phyloP scores from a whole-genome alignment of 2,329 filamentous ascomycete genomes.

The Trichoderma endophyticum region DNA sequence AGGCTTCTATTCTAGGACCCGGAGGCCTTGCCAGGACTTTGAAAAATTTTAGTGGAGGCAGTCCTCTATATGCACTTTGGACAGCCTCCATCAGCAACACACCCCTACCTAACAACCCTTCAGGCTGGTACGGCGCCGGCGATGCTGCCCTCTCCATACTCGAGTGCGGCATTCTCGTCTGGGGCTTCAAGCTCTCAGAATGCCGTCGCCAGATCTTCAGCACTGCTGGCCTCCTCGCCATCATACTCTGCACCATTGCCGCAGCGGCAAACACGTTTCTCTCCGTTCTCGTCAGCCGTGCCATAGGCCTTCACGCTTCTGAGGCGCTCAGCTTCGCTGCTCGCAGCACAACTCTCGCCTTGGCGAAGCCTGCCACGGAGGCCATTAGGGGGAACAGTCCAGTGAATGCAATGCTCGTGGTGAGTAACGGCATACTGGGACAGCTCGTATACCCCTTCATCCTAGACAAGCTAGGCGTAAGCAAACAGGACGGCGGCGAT shows the following conservation, averaged over 20 bases:
- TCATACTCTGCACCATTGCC: slow-evolving; percentile 35
- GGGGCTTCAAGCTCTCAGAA: slow-evolving; percentile 54
- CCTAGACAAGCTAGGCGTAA: slow-evolving; percentile 31
- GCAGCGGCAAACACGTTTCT: slow-evolving; percentile 43
- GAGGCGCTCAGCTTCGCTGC: slow-evolving; percentile 47
- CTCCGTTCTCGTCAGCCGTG: slow-evolving; percentile 37
- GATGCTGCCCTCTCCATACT: slow-evolving; percentile 48
- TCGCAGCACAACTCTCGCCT: slow-evolving; percentile 48
- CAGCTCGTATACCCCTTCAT: slow-evolving; percentile 39
- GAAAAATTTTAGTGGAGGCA: slow-evolving; percentile 33
- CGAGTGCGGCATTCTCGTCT: slow-evolving; percentile 49
- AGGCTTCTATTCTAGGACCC: slow-evolving; percentile 31
- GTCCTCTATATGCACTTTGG: slow-evolving; percentile 37
- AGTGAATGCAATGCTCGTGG: slow-evolving; percentile 50
- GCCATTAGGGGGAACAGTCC: slow-evolving; percentile 44
- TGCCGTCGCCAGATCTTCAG: slow-evolving; percentile 47
- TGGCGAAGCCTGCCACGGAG: slow-evolving; percentile 46
- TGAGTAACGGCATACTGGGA: slow-evolving; percentile 48
- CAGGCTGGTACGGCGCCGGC: slow-evolving; percentile 43
- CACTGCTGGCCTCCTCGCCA: slow-evolving; percentile 38
- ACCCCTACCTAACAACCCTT: slow-evolving; percentile 20
- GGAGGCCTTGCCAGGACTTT: slow-evolving; percentile 32
- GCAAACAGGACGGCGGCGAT: not conserved
- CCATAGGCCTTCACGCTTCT: slow-evolving; percentile 35
- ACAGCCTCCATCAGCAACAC: slow-evolving; percentile 21